Evolutionary conservation across 2,329 filamentous ascomycete species (phyloP).

Genomic region (Colletotrichum cordylinicola): DNA sequence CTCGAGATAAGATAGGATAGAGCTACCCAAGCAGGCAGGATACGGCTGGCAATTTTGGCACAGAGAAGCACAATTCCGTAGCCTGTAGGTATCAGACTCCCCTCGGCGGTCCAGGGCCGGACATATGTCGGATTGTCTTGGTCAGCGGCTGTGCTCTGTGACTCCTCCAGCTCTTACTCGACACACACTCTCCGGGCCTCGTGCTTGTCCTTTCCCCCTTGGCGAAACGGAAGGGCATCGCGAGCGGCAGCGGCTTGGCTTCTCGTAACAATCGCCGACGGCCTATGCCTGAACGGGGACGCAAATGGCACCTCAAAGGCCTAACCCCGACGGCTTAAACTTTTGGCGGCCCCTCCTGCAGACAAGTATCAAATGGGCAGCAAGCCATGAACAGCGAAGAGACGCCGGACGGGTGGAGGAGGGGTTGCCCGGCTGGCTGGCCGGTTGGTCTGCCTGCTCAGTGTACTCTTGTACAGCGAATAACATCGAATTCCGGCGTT

Average conservation of each 20-base stretch:
- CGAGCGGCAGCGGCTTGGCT: background rate
- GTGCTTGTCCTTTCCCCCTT: background rate
- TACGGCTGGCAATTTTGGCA: background rate
- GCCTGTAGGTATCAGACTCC: background rate
- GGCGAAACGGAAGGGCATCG: conserved; percentile 11
- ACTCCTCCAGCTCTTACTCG: background rate
- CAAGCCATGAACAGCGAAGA: background rate
- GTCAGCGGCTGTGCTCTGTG: background rate
- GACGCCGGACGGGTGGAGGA: background rate
- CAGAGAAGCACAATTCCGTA: background rate
- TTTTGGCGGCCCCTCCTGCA: background rate
- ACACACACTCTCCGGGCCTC: background rate
- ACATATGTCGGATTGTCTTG: conserved; percentile 19
- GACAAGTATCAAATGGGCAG: background rate
- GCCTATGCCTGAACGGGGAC: background rate
- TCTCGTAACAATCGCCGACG: conserved; percentile 14
- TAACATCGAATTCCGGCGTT: background rate
- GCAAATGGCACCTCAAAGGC: background rate
- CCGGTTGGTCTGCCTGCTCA: background rate
- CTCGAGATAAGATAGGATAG: conserved; percentile 15
- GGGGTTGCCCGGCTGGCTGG: background rate
- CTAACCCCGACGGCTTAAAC: conserved; percentile 19
- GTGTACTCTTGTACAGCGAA: background rate
- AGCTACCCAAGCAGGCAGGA: background rate
- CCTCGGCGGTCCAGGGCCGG: background rate